Evolutionary conservation across 2,329 filamentous ascomycete species (phyloP).

Genomic region (Aspergillus tanneri): DNA sequence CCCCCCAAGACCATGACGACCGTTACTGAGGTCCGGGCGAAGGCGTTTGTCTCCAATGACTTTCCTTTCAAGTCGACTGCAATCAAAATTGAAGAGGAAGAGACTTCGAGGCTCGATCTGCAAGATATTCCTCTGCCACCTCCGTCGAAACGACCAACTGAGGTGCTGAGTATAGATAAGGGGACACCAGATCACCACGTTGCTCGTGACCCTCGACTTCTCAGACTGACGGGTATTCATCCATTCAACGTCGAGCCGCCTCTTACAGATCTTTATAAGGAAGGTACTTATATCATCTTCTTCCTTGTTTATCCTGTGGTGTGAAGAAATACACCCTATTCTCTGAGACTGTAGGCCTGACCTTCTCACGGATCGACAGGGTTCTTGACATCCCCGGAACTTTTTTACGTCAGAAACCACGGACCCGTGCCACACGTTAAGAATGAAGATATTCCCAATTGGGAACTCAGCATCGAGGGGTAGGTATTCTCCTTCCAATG

Average conservation of each 20-base stretch:
- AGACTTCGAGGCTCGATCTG: slow-evolving; percentile 23
- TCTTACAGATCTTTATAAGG: slow-evolving; percentile 71
- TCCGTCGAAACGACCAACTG: slow-evolving; percentile 54
- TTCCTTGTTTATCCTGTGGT: background rate
- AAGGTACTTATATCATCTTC: slow-evolving; percentile 35
- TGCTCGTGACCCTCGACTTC: slow-evolving; percentile 73
- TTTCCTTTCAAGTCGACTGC: slow-evolving; percentile 21
- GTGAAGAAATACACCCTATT: background rate
- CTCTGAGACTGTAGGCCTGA: background rate
- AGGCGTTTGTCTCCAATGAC: slow-evolving; percentile 13
- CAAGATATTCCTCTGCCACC: slow-evolving; percentile 67
- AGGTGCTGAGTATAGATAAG: slow-evolving; percentile 71
- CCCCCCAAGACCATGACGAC: slow-evolving; percentile 24
- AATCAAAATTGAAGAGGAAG: slow-evolving; percentile 29
- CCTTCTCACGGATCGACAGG: slow-evolving; percentile 49
- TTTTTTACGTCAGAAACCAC: slow-evolving; percentile 93
- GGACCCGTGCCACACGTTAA: slow-evolving; percentile 74
- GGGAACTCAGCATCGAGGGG: slow-evolving; percentile 82
- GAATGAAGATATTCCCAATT: slow-evolving; percentile 70
- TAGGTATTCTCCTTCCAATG: slow-evolving; percentile 21
- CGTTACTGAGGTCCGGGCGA: slow-evolving; percentile 25
- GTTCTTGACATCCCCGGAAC: slow-evolving; percentile 80
- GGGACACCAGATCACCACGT: slow-evolving; percentile 84
- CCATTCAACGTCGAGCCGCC: slow-evolving; percentile 91
- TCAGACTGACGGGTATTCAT: slow-evolving; percentile 82